phyloP scores from a whole-genome alignment of 176 grass and related monocot genomes.

The Paspalum notatum region DNA sequence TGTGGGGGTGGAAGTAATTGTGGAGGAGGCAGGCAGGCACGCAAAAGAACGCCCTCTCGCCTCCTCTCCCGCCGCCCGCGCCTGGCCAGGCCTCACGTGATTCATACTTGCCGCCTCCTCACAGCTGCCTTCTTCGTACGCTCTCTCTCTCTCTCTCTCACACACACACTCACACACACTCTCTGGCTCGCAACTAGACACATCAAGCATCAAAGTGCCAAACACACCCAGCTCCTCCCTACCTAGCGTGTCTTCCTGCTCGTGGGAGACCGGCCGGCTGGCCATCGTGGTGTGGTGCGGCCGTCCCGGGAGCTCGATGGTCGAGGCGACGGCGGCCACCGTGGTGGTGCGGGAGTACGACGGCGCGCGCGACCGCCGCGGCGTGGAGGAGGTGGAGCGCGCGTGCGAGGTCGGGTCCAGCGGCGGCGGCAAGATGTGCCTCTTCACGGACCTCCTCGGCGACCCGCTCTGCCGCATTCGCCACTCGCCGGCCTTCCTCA shows the following conservation, averaged over 20 bases:
- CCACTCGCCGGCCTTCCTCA: conserved; percentile 76
- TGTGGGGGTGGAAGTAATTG: conserved; percentile 23
- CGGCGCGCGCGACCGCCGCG: conserved; percentile 43
- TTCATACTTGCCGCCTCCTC: conserved; percentile 15
- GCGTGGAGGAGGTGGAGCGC: conserved; percentile 74
- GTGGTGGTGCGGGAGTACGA: conserved; percentile 62
- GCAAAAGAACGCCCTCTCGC: conserved; percentile 37
- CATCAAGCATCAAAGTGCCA: conserved; percentile 8
- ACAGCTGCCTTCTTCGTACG: too few relatives aligned
- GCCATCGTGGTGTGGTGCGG: too few relatives aligned
- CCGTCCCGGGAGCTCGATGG: not conserved
- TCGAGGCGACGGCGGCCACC: not conserved
- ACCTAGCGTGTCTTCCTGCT: not conserved
- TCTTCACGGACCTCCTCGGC: conserved; percentile 95
- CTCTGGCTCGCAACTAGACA: not conserved
- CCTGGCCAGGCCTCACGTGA: conserved; percentile 40
- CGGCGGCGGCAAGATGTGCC: conserved; percentile 62
- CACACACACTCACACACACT: not conserved
- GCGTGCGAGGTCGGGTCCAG: conserved; percentile 78
- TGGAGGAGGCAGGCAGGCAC: conserved; percentile 30
- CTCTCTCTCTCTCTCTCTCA: not conserved
- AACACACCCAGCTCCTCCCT: conserved; percentile 12
- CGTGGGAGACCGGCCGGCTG: conserved; percentile 18
- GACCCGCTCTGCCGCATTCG: conserved; percentile 95
- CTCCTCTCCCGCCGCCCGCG: not conserved